Base-by-base conservation (phyloP, 805 yeast genomes). In the Candida loeiensis region DNA sequence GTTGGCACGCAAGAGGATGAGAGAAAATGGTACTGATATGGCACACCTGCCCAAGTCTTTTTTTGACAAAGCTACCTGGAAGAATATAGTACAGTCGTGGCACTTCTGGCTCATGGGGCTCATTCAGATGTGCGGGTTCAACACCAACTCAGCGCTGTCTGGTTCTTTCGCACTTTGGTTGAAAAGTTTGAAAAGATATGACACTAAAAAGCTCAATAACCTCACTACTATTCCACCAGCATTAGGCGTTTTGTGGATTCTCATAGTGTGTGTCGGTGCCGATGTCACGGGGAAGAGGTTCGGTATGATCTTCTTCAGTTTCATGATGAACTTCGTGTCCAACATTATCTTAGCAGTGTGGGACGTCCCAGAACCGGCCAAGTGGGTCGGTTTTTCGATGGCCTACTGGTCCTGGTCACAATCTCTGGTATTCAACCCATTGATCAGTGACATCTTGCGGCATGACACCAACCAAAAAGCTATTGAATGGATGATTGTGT, bases 151-250 rank as follows among this genome's bases (percentile, higher is more conserved):
- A 33, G 73, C 77, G 2, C 64, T 73, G 14, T 67, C 77, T 35
- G 83, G 84, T 11, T 69, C 80, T 8, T 79, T 73, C 51, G 58
- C 75, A 8, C 50, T 61, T 37, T 61, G 65, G 65, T 47, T 61
- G 18, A 43, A 54, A 30, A 49, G 56, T 13, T 42, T 50, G 34
- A 46, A 54, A 27, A 41, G 41, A 32, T 49, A 20, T 29, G 27
- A 28, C 29, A 31, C 37, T 31, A 40, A 39, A 17, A 31, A 39
- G 20, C 43, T 48, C 29, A 77, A 80, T 49, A 64, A 77, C 41
- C 59, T 76, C 35, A 64, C 80, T 9, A 69, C 80, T 3, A 47
- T 77, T 13, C 77, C 85, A 0, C 83, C 85, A 1, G 81, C 76
- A 11, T 55, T 80, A 20, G 85, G 85, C 6, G 66, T 80, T 27